Evolutionary conservation across 2,329 filamentous ascomycete species (phyloP).

Genomic region (Hypoxylon sp.): DNA sequence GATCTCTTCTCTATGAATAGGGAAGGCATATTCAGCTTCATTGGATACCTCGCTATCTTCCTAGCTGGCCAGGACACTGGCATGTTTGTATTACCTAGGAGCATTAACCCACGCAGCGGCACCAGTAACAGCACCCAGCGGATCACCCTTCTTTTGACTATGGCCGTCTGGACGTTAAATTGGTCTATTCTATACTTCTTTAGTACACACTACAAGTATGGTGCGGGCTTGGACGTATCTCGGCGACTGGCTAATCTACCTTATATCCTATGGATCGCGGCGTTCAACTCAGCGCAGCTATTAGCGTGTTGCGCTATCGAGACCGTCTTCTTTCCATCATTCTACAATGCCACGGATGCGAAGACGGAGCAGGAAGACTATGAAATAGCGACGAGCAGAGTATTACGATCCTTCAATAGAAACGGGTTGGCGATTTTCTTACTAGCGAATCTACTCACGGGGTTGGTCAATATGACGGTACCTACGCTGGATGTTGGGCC

Average conservation of each 20-base stretch:
- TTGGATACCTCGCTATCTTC: constrained; percentile 95
- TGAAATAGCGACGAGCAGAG: constrained; percentile 78
- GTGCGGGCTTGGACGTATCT: constrained; percentile 82
- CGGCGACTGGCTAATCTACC: constrained; percentile 92
- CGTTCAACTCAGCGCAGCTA: constrained; percentile 90
- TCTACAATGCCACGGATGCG: constrained; percentile 69
- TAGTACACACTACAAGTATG: constrained; percentile 76
- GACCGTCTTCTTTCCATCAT: constrained; percentile 79
- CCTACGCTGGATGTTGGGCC: constrained; percentile 81
- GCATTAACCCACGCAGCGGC: constrained; percentile 59
- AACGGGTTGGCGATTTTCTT: constrained; percentile 91
- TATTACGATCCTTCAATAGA: constrained; percentile 87
- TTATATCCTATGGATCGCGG: constrained; percentile 92
- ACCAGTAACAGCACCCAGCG: constrained; percentile 62
- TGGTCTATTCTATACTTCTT: constrained; percentile 80
- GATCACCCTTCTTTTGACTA: constrained; percentile 70
- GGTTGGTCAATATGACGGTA: constrained; percentile 87
- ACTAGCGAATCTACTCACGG: constrained; percentile 89
- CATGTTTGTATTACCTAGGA: constrained; percentile 79
- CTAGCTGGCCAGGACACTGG: constrained; percentile 88
- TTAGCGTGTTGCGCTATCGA: constrained; percentile 84
- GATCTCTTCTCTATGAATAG: constrained; percentile 89
- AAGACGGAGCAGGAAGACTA: constrained; percentile 74
- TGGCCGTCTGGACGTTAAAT: constrained; percentile 73
- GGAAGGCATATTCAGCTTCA: constrained; percentile 94